These are phyloP conservation scores for Eragrostis nindensis DNA, from an alignment of 176 grass and related monocot genomes.

Conservation along the genomic window DNA sequence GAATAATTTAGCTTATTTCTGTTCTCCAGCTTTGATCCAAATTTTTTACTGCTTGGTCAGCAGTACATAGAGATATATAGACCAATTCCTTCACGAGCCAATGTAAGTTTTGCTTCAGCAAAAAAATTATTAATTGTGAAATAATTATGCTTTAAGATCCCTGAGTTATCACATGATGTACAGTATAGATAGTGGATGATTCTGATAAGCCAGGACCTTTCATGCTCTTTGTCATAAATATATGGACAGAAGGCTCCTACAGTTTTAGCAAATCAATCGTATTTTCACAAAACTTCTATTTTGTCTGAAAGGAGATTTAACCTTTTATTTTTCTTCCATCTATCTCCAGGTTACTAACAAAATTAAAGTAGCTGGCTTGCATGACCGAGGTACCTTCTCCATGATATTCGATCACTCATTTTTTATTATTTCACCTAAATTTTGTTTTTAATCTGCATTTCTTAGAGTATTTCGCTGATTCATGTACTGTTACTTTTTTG, in stretches of 20 bases:
- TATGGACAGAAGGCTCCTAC: not conserved
- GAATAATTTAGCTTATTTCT: constrained; percentile 7
- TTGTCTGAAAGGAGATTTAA: not conserved
- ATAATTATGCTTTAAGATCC: not conserved
- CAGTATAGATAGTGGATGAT: not conserved
- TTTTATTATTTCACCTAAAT: not conserved
- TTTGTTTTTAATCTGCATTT: too few relatives aligned
- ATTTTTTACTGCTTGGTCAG: constrained; percentile 1
- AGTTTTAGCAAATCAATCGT: not conserved
- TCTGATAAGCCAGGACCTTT: not conserved
- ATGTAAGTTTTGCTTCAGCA: constrained; percentile 1
- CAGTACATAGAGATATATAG: constrained; percentile 28
- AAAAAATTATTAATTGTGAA: not conserved
- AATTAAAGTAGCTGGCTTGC: constrained; percentile 24
- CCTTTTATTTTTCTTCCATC: not conserved
- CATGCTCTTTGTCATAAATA: not conserved
- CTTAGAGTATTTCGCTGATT: too few relatives aligned
- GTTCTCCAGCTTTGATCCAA: constrained; percentile 31
- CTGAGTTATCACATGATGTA: not conserved
- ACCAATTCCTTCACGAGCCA: constrained; percentile 18
- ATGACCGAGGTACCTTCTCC: constrained; percentile 20
- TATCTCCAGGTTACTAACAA: constrained; percentile 11
- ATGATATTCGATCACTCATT: constrained; percentile 2
- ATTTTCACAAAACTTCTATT: constrained; percentile 5
- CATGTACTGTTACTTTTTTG: not conserved